Conservation (phyloP, 2,329 filamentous ascomycete genomes). For the Lachnellula subtilissima region DNA sequence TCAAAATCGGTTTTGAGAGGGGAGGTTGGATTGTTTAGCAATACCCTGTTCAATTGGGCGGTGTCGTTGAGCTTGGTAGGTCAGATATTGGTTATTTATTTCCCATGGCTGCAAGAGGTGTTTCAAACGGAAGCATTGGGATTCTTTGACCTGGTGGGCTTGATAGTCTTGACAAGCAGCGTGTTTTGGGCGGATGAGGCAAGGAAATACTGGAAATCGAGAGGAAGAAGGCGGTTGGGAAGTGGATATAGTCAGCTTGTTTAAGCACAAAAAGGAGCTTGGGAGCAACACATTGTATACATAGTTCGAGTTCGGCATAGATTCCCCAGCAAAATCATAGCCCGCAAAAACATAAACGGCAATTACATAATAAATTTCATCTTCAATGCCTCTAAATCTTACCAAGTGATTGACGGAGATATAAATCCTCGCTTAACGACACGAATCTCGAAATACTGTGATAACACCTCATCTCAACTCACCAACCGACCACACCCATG, state of each 20-base stretch:
- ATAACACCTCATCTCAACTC: background rate
- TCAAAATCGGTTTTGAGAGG: slow-evolving; percentile 83
- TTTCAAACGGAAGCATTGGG: slow-evolving; percentile 91
- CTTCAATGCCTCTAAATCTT: background rate
- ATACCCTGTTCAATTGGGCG: slow-evolving; percentile 95
- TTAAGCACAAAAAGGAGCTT: slow-evolving; percentile 31
- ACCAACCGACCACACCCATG: slow-evolving; percentile 23
- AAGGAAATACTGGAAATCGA: slow-evolving; percentile 70
- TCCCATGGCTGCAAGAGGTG: slow-evolving; percentile 86
- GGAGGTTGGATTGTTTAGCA: slow-evolving; percentile 77
- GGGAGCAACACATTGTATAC: slow-evolving; percentile 4
- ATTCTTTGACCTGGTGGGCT: slow-evolving; percentile 65
- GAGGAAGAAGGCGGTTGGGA: slow-evolving; percentile 50
- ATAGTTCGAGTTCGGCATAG: slow-evolving; percentile 9
- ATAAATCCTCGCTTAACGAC: slow-evolving; percentile 22
- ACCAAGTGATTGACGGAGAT: background rate
- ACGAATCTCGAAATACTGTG: slow-evolving; percentile 7
- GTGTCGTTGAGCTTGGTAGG: slow-evolving; percentile 80
- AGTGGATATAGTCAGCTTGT: slow-evolving; percentile 62
- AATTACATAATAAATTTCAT: background rate
- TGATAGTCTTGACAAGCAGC: slow-evolving; percentile 73
- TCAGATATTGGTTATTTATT: slow-evolving; percentile 87
- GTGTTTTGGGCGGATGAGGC: slow-evolving; percentile 95
- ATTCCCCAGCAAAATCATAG: background rate
- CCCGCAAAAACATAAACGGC: background rate